A percentile compares a stretch with the other conserved stretches of the same genome.
phyloP scores from a whole-genome alignment of 192 early-diverging fungal species.

The Backusella morwellensis region DNA sequence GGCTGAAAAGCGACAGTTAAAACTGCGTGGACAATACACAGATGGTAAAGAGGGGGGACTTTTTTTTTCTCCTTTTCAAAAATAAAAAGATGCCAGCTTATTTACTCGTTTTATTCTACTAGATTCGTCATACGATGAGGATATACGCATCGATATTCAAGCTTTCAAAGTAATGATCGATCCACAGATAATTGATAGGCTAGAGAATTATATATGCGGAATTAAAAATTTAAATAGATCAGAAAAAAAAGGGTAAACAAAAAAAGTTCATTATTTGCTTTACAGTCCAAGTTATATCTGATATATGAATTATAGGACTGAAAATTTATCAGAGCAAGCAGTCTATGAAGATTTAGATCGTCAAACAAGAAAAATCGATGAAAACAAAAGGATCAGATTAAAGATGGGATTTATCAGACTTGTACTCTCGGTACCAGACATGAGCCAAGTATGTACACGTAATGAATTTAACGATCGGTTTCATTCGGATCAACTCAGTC shows the following conservation, averaged over 20 bases:
- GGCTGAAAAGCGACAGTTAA: conserved; percentile 18
- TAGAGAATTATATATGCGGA: conserved; percentile 40
- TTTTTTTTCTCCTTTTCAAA: not conserved
- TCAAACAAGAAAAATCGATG: not conserved
- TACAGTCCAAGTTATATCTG: not conserved
- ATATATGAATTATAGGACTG: not conserved
- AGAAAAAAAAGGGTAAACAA: not conserved
- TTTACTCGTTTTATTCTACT: not conserved
- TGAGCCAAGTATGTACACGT: conserved; percentile 25
- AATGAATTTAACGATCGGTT: conserved; percentile 22
- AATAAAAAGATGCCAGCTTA: too few relatives aligned
- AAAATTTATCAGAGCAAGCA: not conserved
- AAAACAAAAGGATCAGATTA: not conserved
- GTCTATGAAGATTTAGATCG: not conserved
- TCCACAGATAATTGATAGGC: conserved; percentile 39
- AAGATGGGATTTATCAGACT: conserved; percentile 27
- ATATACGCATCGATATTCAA: conserved; percentile 44
- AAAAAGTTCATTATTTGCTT: not conserved
- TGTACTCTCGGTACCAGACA: conserved; percentile 29
- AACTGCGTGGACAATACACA: not conserved
- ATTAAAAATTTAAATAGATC: conserved; percentile 16
- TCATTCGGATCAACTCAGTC: conserved; percentile 20
- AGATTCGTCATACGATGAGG: conserved; percentile 17
- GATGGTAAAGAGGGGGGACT: conserved; percentile 8
- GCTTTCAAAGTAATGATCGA: conserved; percentile 46